Base-by-base conservation (phyloP, 2,329 filamentous ascomycete genomes). In the Sodiomyces alkalinus region DNA sequence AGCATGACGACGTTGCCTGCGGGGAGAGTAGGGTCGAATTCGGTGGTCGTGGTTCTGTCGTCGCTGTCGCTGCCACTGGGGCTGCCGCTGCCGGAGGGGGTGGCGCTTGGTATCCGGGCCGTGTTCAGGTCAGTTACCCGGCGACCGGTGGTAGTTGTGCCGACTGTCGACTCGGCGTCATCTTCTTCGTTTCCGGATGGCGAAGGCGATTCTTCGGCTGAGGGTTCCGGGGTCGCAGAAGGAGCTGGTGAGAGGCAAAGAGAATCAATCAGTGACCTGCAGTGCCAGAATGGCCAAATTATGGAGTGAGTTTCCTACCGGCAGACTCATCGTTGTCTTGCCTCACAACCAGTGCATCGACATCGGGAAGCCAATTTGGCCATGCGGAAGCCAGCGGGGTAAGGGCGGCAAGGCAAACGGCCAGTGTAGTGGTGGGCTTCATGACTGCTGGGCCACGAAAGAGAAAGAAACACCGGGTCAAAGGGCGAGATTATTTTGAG, bases 341-440 rank as follows among this genome's bases (percentile, higher is more conserved):
- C 34, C 65, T 58, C 27, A 64, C 66, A 22, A 74, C 50, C 19
- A 76, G 44, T 10, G 60, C 44, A 37, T 72, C 61, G 19, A 60
- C 26, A 9, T 64, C 57, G 12, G 68, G 67, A 20, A 73, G 49
- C 60, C 63, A 71, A 36, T 47, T 50, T 13, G 68, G 62, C 68
- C 68, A 73, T 32, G 60, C 67, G 30, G 64, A 57, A n/a, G 59
- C 58, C 14, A 67, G 38, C 11, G 61, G 55, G 12, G 34, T 30
- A 23, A 34, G 32, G 31, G 31, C 37, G 14, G 36, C 35, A 25
- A 38, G 30, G 33, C 22, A 32, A 19, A 37, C 29, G 34, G 37
- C 38, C 33, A 45, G 38, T 26, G 39, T 37, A 13, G 33, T 35
- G 10, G 22, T 28, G 10, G 32, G 32, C 34, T 38, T 38, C 36